phyloP scores from a whole-genome alignment of 2,329 filamentous ascomycete species.

The Colletotrichum filicis region DNA sequence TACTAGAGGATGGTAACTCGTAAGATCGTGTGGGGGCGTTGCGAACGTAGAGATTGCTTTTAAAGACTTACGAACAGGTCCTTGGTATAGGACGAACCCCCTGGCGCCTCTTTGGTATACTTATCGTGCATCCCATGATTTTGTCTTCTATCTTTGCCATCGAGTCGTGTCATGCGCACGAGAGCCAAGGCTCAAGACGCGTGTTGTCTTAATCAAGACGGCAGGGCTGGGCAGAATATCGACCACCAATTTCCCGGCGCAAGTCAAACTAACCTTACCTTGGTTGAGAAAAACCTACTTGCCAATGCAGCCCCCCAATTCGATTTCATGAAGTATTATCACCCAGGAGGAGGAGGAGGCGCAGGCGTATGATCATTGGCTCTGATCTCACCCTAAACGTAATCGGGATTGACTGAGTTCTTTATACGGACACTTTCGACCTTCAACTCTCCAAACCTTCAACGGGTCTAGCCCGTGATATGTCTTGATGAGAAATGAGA shows the following conservation, averaged over 20 bases:
- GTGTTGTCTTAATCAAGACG: too few relatives aligned
- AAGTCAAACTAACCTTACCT: neutral
- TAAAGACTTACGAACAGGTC: neutral
- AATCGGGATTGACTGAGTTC: too few relatives aligned
- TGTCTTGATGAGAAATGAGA: too few relatives aligned
- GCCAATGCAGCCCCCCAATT: neutral
- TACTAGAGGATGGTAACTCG: neutral
- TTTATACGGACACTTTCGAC: too few relatives aligned
- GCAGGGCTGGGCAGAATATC: neutral
- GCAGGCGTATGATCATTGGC: neutral
- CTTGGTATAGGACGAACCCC: too few relatives aligned
- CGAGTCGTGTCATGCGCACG: neutral
- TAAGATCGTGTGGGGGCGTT: neutral
- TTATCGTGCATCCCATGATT: neutral
- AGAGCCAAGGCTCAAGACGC: neutral
- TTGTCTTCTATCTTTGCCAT: neutral
- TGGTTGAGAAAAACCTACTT: neutral
- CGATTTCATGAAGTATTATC: neutral
- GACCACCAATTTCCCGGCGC: neutral
- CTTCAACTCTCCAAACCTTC: too few relatives aligned
- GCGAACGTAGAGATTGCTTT: neutral
- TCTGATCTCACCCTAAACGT: neutral
- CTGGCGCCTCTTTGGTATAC: too few relatives aligned
- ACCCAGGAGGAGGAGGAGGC: too few relatives aligned
- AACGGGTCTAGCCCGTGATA: too few relatives aligned